phyloP scores from a whole-genome alignment of 1,284 basidiomycete species.

The Gomphus sp. region DNA sequence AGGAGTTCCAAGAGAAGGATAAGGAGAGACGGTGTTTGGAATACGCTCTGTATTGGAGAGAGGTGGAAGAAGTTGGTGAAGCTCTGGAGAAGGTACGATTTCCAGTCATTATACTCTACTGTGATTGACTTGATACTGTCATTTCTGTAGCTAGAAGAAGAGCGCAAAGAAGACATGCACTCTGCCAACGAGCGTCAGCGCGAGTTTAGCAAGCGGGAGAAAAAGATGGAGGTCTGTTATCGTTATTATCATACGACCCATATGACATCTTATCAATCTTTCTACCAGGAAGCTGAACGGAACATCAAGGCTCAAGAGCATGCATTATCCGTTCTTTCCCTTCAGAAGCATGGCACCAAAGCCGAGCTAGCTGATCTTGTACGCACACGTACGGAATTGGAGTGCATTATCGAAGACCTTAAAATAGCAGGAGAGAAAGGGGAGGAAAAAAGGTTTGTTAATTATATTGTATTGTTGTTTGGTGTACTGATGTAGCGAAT shows the following conservation, averaged over 20 bases:
- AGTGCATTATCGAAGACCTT: conserved; percentile 79
- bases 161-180: conserved; percentile 76
- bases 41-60: conserved; percentile 88
- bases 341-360: conserved; percentile 66
- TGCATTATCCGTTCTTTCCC: conserved; percentile 54
- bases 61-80: conserved; percentile 81
- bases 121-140: background rate
- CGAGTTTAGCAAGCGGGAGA: conserved; percentile 78
- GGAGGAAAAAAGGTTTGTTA: conserved; percentile 26
- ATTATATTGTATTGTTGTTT: conserved; percentile 5
- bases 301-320: conserved; percentile 67
- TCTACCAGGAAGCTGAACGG: conserved; percentile 58
- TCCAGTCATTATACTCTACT: background rate
- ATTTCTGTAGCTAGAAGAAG: conserved; percentile 39
- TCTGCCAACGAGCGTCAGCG: conserved; percentile 72
- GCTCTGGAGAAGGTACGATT: conserved; percentile 54
- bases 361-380: conserved; percentile 74
- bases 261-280: background rate
- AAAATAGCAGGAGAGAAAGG: conserved; percentile 58
- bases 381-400: conserved; percentile 69
- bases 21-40: conserved; percentile 92
- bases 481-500: background rate
- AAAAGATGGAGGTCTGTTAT: conserved; percentile 62
- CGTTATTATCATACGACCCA: conserved; percentile 2
- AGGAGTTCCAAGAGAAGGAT: conserved; percentile 94